Base-by-base conservation (phyloP, 2,329 filamentous ascomycete genomes). In the Ciborinia camelliae region DNA sequence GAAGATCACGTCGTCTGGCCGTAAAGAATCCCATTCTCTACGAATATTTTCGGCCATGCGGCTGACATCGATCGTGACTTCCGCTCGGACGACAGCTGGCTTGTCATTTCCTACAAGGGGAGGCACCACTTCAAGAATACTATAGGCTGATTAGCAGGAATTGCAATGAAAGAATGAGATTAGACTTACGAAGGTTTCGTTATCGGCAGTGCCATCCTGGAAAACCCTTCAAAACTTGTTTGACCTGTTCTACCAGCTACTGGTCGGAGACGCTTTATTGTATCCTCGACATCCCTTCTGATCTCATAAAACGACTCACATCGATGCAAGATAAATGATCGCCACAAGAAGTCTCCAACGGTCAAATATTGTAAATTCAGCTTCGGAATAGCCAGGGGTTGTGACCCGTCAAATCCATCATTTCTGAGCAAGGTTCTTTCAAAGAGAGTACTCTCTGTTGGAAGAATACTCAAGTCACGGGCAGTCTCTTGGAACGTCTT, bases 341-440 rank as follows among this genome's bases (percentile, higher is more conserved):
- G 86, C 92, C 93, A 99, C n/a, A 99, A 79, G 72, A 99, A 99
- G 76, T 99, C 95, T 3, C 92, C 92, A 59, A 97, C 86, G 3
- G 93, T 96, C 18, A 99, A 82, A 76, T 99, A 99, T 74, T 99
- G 95, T 35, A 99, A 80, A 71, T 97, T 99, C 53, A 98, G 79
- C 75, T 99, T 99, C 3, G 95, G 95, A 51, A 99, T 86, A 3
- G 95, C 91, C 65, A 99, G 81, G 6, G 95, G 93, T 55, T 86
- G 86, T 30, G 91, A 92, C 32, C 93, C 93, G 75, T 97, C 89
- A 72, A 97, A 98, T 9, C 82, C 83, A 72, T 97, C 93, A 64
- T 94, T 94, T 65, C 92, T 86, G 64, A 93, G 78, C 62, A 97
- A 84, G 32, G 87, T 86, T 59, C 82, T 82, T 66, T 97, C 92